These are phyloP conservation scores for Albizia julibrissin DNA, from an alignment of 306 rosid species.

Conservation along the genomic window DNA sequence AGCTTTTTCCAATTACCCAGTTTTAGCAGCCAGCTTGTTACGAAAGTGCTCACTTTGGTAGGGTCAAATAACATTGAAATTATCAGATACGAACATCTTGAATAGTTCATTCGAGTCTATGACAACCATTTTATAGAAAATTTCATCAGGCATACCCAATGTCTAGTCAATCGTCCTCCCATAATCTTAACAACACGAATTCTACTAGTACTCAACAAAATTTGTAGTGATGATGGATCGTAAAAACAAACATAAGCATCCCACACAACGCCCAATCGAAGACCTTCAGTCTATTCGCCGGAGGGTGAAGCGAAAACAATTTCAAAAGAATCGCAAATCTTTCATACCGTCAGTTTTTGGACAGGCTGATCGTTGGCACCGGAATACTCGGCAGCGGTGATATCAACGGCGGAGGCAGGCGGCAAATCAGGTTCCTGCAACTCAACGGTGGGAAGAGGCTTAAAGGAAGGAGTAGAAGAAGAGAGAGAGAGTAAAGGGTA, in stretches of 20 bases:
- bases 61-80: not conserved
- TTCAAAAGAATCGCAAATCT: not conserved
- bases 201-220: not conserved
- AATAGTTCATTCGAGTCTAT: not conserved
- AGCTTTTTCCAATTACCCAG: not conserved
- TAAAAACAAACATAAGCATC: not conserved
- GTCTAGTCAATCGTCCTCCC: not conserved
- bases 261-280: slow-evolving; percentile 6
- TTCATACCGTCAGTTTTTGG: slow-evolving; percentile 56
- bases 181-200: not conserved
- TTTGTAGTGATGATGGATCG: not conserved
- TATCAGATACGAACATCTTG: not conserved
- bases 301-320: not conserved
- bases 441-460: slow-evolving; percentile 62
- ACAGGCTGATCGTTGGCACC: slow-evolving; percentile 18
- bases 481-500: slow-evolving; percentile 63
- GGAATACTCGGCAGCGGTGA: slow-evolving; percentile 34
- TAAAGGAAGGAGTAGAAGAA: slow-evolving; percentile 49
- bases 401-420: slow-evolving; percentile 50
- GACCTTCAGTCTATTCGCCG: not conserved
- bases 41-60: not conserved
- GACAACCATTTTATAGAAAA: not conserved
- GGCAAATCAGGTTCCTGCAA: slow-evolving; percentile 46
- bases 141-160: not conserved
- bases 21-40: not conserved